Evolutionary conservation across 371 early-diverging fungal species (phyloP), one percentile per base, ranked within the genome.

Genomic region (Cladochytrium tenue): DNA sequence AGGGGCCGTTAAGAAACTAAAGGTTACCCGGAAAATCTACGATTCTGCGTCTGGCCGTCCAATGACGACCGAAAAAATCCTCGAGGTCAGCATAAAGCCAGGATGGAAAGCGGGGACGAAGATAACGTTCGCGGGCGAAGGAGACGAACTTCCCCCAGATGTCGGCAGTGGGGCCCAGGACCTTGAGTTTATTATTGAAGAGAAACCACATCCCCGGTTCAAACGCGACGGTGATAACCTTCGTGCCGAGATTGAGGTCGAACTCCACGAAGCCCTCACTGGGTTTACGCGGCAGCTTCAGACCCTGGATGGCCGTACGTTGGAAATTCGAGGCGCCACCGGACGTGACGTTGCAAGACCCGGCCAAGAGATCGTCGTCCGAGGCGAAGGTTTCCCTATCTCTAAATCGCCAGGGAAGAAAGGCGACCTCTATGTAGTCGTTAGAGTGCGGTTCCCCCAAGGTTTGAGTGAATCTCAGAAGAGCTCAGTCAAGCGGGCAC

Each of bases 61-160:
- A 43, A 20, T 43, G 43, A 7, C 7, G 43, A 71, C 88, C 0
- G 96, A 96, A 67, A 95, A 96, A 79, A 82, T 94, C 23, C 80
- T 99, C 17, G 84, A 85, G 32, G 85, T 99, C 65, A 83, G 91
- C 64, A 82, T 99, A 75, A 95, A 93, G 71, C 93, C 97, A 0
- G 99, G 99, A 2, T 96, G 97, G 95, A 98, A 98, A 77, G 90
- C 95, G 2, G 99, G 99, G 4, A 97, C 99, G 62, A 74, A 98
- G 81, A 88, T 99, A 69, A 90, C 90, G 20, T 99, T 93, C 82
- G 81, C 89, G 1, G 89, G 88, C 51, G 94, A 96, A 78, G 99
- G 99, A 27, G 98, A 97, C 74, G 94, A 96, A 67, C 63, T 92
- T 34, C 60, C 57, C 15, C 34, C 64, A 2, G 58, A 31, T 36